Conservation (phyloP, 768 basidiomycete genomes). For the Hygrophoropsis aurantiaca region DNA sequence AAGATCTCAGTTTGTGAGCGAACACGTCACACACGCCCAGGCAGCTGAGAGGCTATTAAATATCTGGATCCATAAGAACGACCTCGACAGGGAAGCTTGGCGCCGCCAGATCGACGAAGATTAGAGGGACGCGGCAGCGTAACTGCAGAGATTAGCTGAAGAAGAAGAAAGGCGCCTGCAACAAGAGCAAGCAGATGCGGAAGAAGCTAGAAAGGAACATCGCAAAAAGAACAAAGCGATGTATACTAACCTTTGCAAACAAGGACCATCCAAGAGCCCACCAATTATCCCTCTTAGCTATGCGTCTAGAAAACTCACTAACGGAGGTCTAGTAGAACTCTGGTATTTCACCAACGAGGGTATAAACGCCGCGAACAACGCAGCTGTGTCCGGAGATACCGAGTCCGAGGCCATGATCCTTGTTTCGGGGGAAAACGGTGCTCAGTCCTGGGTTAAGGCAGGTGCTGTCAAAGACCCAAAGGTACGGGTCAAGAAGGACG, state of each 20-base stretch:
- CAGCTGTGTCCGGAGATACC: neutral
- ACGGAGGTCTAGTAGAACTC: neutral
- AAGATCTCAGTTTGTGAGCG: too few species aligned
- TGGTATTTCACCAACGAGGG: constrained; percentile 17
- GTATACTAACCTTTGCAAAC: neutral
- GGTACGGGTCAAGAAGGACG: neutral
- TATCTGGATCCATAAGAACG: too few species aligned
- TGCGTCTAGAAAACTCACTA: neutral
- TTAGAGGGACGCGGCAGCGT: too few species aligned
- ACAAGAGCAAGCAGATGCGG: neutral
- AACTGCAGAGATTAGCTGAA: too few species aligned
- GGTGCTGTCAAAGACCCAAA: constrained; percentile 3
- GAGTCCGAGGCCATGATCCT: constrained; percentile 5
- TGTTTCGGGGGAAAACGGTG: neutral
- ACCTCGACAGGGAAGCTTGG: too few species aligned
- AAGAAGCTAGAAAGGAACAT: neutral
- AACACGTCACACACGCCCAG: too few species aligned
- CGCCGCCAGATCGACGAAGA: too few species aligned
- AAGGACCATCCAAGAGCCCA: neutral
- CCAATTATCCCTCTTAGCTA: neutral
- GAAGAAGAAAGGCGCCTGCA: too few species aligned
- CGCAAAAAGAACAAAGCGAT: constrained; percentile 6
- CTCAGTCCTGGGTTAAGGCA: neutral
- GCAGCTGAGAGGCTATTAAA: too few species aligned
- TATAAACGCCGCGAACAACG: neutral